Conservation (phyloP, 352 stramenopile genomes). For the Phytophthora megakarya region DNA sequence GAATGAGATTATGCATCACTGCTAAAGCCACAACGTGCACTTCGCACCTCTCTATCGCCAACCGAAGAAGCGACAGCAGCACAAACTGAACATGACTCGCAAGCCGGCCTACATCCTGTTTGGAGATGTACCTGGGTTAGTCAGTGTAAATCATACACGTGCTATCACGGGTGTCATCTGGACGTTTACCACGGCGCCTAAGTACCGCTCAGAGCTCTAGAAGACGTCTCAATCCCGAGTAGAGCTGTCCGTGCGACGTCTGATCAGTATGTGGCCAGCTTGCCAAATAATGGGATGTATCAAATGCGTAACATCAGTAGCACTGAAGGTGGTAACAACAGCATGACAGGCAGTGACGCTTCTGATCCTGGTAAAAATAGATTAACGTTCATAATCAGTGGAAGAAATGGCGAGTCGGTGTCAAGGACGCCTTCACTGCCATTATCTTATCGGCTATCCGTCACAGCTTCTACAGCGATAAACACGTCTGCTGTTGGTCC, state of each 20-base stretch:
- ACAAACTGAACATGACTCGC: constrained; percentile 43
- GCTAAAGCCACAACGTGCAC: constrained; percentile 68
- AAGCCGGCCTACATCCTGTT: constrained; percentile 69
- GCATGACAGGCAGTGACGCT: constrained; percentile 10
- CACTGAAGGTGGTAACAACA: constrained; percentile 19
- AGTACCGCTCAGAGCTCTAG: constrained; percentile 51
- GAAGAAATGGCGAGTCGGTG: constrained; percentile 27
- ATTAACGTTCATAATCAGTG: constrained; percentile 18
- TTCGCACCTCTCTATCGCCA: constrained; percentile 71
- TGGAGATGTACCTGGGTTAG: constrained; percentile 69
- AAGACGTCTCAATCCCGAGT: constrained; percentile 64
- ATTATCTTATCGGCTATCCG: too few species aligned
- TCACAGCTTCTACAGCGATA: too few species aligned
- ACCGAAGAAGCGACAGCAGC: constrained; percentile 65
- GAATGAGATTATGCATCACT: constrained; percentile 72
- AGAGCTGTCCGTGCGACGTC: constrained; percentile 64
- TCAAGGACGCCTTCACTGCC: constrained; percentile 30
- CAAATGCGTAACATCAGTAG: constrained; percentile 28
- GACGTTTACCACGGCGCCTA: constrained; percentile 65
- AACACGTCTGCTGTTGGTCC: too few species aligned
- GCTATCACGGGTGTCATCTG: constrained; percentile 75
- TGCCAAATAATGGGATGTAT: constrained; percentile 44
- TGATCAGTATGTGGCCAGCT: constrained; percentile 67
- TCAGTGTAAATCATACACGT: constrained; percentile 71
- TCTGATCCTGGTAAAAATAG: constrained; percentile 14